Conservation (phyloP, 805 yeast species). For the Wickerhamomyces queroliae region DNA sequence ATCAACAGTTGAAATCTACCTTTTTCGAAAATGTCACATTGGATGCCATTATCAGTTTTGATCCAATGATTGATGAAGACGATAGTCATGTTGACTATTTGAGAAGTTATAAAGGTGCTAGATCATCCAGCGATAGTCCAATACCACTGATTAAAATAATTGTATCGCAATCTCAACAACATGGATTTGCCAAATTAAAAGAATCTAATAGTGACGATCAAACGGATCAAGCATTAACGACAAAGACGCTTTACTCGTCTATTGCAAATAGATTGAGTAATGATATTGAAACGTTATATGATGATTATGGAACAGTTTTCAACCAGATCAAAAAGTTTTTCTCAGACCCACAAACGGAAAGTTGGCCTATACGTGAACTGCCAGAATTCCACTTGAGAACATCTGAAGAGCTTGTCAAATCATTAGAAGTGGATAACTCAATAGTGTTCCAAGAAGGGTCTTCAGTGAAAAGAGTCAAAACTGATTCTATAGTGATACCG, state of each 20-base stretch:
- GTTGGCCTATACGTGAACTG: conserved; percentile 7
- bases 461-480: conserved; percentile 13
- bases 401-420: conserved; percentile 12
- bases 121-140: conserved; percentile 6
- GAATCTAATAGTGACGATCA: conserved; percentile 13
- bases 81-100: conserved; percentile 24
- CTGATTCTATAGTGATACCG: conserved; percentile 9
- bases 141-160: conserved; percentile 43
- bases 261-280: conserved; percentile 15
- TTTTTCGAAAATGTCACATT: conserved; percentile 28
- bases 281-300: conserved; percentile 11
- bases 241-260: conserved; percentile 22
- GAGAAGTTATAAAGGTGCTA: conserved; percentile 14
- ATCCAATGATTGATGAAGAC: conserved; percentile 30
- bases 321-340: conserved; percentile 7
- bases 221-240: conserved; percentile 13
- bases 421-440: conserved; percentile 14
- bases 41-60: conserved; percentile 44
- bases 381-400: conserved; percentile 11
- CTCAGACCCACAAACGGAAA: conserved; percentile 1
- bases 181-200: conserved; percentile 22
- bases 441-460: conserved; percentile 7
- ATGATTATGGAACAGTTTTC: conserved; percentile 10
- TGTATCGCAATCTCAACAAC: conserved; percentile 39
- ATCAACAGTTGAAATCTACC: conserved; percentile 34